Conservation (phyloP, 148 eudicot species). For the Cornus suecica region DNA sequence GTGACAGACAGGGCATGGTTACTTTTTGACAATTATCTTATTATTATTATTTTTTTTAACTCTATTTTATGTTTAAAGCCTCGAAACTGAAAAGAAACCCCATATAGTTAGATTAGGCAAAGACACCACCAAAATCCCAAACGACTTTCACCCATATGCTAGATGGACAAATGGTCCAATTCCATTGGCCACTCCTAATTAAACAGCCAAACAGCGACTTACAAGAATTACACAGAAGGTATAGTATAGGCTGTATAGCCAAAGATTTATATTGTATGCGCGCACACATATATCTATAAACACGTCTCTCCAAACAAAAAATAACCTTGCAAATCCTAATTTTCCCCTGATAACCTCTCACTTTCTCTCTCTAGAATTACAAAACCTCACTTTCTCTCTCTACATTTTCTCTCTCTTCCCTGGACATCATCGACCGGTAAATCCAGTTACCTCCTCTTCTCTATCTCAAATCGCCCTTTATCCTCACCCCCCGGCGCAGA, state of each 20-base stretch:
- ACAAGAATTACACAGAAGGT: too few species aligned
- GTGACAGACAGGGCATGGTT: too few species aligned
- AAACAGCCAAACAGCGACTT: background rate
- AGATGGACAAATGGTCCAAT: too few species aligned
- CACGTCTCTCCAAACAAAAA: slow-evolving; percentile 13
- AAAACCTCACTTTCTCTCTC: slow-evolving; percentile 9
- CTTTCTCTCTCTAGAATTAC: slow-evolving; percentile 14
- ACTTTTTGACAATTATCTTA: too few species aligned
- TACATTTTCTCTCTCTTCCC: slow-evolving; percentile 8
- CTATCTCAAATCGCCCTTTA: slow-evolving; percentile 13
- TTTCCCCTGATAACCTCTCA: slow-evolving; percentile 9
- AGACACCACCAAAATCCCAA: too few species aligned
- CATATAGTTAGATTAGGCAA: too few species aligned
- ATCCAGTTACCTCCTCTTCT: slow-evolving; percentile 44
- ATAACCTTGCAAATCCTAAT: slow-evolving; percentile 11
- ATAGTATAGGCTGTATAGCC: background rate
- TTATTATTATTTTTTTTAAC: too few species aligned
- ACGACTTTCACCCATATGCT: too few species aligned
- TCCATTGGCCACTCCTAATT: too few species aligned
- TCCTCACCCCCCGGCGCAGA: slow-evolving; percentile 16
- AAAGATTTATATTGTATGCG: too few species aligned
- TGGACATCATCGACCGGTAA: slow-evolving; percentile 27
- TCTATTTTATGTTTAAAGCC: too few species aligned
- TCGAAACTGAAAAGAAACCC: too few species aligned
- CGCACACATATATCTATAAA: slow-evolving; percentile 4